Conservation (phyloP, 2,329 filamentous ascomycete species). For the Elsinoe australis region DNA sequence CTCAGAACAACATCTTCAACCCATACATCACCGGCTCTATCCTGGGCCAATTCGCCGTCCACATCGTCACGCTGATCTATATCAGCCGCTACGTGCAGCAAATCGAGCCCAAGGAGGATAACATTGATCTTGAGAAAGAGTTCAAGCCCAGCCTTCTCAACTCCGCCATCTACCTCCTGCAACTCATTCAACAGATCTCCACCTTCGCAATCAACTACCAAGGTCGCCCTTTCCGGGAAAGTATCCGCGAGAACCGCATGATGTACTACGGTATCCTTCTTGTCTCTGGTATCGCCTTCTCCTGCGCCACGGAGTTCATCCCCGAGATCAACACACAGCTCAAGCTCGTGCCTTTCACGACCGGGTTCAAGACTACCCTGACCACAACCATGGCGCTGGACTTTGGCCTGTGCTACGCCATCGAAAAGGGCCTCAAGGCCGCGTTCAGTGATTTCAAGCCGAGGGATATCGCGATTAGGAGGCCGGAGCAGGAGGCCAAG, state of each 20-base stretch:
- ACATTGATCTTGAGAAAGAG: conserved; percentile 87
- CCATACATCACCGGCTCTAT: conserved; percentile 97
- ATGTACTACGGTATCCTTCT: conserved; percentile 97
- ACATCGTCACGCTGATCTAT: conserved; percentile 90
- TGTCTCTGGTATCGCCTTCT: conserved; percentile 84
- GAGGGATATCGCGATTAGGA: conserved; percentile 81
- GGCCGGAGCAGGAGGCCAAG: conserved; percentile 75
- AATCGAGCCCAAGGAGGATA: conserved; percentile 60
- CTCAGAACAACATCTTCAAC: conserved; percentile 98
- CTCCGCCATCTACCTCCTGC: conserved; percentile 91
- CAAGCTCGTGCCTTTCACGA: conserved; percentile 80
- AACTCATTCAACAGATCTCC: conserved; percentile 97
- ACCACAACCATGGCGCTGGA: conserved; percentile 79
- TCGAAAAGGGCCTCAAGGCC: conserved; percentile 78
- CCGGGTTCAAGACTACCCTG: conserved; percentile 82
- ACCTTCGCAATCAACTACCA: conserved; percentile 99
- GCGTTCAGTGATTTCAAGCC: conserved; percentile 86
- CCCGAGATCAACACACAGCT: conserved; percentile 92
- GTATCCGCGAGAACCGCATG: conserved; percentile 86
- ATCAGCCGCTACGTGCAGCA: conserved; percentile 81
- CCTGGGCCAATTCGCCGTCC: conserved; percentile 91
- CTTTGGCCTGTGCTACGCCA: conserved; percentile 75
- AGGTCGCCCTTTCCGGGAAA: conserved; percentile 93
- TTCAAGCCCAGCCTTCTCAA: conserved; percentile 92
- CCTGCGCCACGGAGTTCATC: conserved; percentile 88